phyloP scores from a whole-genome alignment of 2,329 filamentous ascomycete genomes.

The Hypocreales sp. region DNA sequence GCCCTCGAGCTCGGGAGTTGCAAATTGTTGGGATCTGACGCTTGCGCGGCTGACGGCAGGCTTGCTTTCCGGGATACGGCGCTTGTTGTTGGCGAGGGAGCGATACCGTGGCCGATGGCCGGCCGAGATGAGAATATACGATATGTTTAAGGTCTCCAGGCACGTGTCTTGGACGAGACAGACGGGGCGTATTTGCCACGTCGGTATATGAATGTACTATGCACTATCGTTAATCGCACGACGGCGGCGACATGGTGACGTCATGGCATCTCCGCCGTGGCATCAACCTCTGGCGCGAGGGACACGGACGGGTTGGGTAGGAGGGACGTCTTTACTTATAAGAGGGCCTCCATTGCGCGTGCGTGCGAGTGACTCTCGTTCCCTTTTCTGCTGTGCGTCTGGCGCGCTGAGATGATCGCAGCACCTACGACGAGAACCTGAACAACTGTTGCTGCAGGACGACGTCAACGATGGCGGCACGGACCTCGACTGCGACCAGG shows the following conservation, averaged over 20 bases:
- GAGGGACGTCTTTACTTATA: too few species aligned
- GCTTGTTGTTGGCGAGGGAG: slow-evolving; percentile 11
- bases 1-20: slow-evolving; percentile 20
- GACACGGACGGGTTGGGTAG: too few species aligned
- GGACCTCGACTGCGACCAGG: slow-evolving; percentile 4
- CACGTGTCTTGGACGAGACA: neutral
- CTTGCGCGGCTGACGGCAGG: slow-evolving; percentile 12
- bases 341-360: too few species aligned
- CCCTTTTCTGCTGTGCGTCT: too few species aligned
- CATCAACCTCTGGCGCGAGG: too few species aligned
- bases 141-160: slow-evolving; percentile 16
- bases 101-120: slow-evolving; percentile 14
- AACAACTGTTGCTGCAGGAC: too few species aligned
- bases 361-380: too few species aligned
- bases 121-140: slow-evolving; percentile 22
- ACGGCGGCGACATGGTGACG: slow-evolving; percentile 3
- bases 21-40: slow-evolving; percentile 11
- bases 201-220: neutral
- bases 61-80: slow-evolving; percentile 17
- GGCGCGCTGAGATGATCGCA: too few species aligned
- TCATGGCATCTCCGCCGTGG: neutral
- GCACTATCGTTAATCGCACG: too few species aligned
- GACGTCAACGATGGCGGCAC: neutral
- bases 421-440: too few species aligned
- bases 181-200: too few species aligned